Evolutionary conservation across 257 asterid species (phyloP).

Genomic region (Scutellaria galericulata): DNA sequence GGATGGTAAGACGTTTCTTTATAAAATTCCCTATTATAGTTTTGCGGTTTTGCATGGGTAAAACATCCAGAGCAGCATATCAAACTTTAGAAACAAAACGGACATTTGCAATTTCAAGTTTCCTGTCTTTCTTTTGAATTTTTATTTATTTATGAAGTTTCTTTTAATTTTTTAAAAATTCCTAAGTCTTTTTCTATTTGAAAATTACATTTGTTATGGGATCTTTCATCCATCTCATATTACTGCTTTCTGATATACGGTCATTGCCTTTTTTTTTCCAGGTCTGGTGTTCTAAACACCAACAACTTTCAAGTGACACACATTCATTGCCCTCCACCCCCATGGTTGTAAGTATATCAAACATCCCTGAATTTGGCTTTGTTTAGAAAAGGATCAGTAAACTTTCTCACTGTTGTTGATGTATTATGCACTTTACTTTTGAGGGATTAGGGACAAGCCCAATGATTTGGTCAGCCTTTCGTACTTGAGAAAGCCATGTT

Average conservation of each 20-base stretch:
- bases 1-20: constrained; percentile 72
- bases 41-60: constrained; percentile 9
- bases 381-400: constrained; percentile 2
- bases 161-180: not conserved
- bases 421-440: constrained; percentile 38
- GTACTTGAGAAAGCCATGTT: constrained; percentile 68
- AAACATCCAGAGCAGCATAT: constrained; percentile 4
- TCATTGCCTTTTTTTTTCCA: constrained; percentile 35
- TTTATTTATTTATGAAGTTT: not conserved
- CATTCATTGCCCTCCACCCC: constrained; percentile 95
- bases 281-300: constrained; percentile 93
- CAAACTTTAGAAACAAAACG: not conserved
- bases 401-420: constrained; percentile 29
- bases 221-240: constrained; percentile 20
- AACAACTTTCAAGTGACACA: constrained; percentile 82
- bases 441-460: constrained; percentile 63
- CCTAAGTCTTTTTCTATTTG: not conserved
- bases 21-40: constrained; percentile 1
- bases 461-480: constrained; percentile 55
- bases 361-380: constrained; percentile 17
- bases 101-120: constrained; percentile 10
- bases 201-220: constrained; percentile 7
- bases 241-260: constrained; percentile 14
- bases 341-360: constrained; percentile 77
- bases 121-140: not conserved